Evolutionary conservation across 257 asterid genomes (phyloP).

Genomic region (Agastache rugosa): DNA sequence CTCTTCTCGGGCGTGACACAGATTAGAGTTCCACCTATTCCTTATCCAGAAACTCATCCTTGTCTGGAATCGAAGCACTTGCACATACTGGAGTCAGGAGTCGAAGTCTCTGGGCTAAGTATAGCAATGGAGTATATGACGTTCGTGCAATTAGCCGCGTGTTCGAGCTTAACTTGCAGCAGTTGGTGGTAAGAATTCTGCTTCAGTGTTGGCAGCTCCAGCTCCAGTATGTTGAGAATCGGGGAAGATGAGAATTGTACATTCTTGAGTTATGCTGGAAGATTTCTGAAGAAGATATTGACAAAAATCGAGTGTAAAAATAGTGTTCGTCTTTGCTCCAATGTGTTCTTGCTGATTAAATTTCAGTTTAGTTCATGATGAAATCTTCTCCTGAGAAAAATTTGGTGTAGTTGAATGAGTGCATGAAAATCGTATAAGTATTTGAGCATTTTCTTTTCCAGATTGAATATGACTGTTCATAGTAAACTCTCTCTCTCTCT

Average conservation of each 20-base stretch:
- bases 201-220: slow-evolving; percentile 17
- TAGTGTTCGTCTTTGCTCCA: not conserved
- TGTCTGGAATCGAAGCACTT: not conserved
- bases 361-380: too few relatives aligned
- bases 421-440: not conserved
- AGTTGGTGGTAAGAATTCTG: not conserved
- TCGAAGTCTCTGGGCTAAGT: not conserved
- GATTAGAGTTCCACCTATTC: slow-evolving; percentile 21
- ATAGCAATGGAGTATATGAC: slow-evolving; percentile 7
- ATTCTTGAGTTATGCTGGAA: slow-evolving; percentile 32
- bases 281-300: slow-evolving; percentile 5
- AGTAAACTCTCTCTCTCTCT: too few relatives aligned
- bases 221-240: not conserved
- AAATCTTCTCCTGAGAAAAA: slow-evolving; percentile 4
- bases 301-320: slow-evolving; percentile 23
- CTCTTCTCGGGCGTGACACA: not conserved
- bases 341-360: too few relatives aligned
- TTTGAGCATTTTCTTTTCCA: not conserved
- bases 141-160: slow-evolving; percentile 14
- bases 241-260: slow-evolving; percentile 26
- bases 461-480: not conserved
- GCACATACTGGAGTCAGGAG: slow-evolving; percentile 4
- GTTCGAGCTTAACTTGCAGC: slow-evolving; percentile 14
- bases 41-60: slow-evolving; percentile 28
- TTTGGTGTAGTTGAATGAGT: slow-evolving; percentile 16